Base-by-base conservation (phyloP, 805 yeast genomes). In the Wickerhamiella alocasiicola region DNA sequence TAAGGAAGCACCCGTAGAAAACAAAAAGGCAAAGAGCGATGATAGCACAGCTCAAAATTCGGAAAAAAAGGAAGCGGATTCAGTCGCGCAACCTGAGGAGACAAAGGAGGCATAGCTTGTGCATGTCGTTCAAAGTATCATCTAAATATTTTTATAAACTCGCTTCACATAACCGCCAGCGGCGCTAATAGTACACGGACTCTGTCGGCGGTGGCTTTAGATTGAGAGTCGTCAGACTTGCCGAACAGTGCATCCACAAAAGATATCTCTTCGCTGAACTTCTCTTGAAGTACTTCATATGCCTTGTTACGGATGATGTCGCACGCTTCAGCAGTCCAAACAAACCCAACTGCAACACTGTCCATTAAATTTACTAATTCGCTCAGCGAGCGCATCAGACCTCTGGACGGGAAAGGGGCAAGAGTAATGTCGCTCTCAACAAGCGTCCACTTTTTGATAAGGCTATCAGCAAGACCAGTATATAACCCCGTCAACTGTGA, bases 161-260 rank as follows among this genome's bases (percentile, higher is more conserved):
- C n/a, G n/a, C n/a, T n/a, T n/a, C n/a, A n/a, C n/a, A n/a, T n/a
- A n/a, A n/a, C n/a, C n/a, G 32, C 32, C 20, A 30, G 16, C 12
- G 32, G 32, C 6, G 6, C 16, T 9, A 30, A 19, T 17, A 30
- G 12, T 5, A 19, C 12, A 5, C 32, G 32, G 18, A 30, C 19
- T 15, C 32, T 5, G 6, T n/a, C 19, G 16, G 16, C 32, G 12
- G 32, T 19, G 16, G 32, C 9, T n/a, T n/a, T 13, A 30, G n/a
- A 30, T 19, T 30, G 20, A 5, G 9, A 17, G 17, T 16, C 11
- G 6, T 30, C 32, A 11, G n/a, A 11, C 20, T 20, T 18, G 6
- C 39, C 31, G 12, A 36, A 26, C 6, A 28, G 31, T 6, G 11
- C 23, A 18, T 36, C 19, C 17, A 36, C 23, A 26, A 36, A 36